These are phyloP conservation scores for Coniferiporia sulphurascens DNA, from an alignment of 1,284 basidiomycete genomes.

Conservation along the genomic window DNA sequence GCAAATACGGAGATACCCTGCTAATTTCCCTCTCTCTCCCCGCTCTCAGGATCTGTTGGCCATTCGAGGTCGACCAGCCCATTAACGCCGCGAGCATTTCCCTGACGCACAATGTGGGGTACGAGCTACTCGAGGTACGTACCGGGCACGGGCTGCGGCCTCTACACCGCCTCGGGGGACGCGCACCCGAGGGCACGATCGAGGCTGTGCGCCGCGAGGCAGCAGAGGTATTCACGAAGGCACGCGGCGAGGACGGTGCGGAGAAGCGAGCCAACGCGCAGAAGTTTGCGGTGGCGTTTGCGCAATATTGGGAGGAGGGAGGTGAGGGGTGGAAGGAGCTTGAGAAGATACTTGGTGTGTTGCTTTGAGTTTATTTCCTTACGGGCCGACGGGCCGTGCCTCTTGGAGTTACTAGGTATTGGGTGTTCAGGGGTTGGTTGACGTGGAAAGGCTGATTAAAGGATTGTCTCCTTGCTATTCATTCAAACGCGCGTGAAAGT, in stretches of 20 bases:
- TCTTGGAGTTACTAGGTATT: too few relatives aligned
- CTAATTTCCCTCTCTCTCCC: not conserved
- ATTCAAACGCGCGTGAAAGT: too few relatives aligned
- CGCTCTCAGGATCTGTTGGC: slow-evolving; percentile 26
- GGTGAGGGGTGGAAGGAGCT: slow-evolving; percentile 6
- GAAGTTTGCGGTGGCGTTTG: not conserved
- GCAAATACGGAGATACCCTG: too few relatives aligned
- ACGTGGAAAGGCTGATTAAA: too few relatives aligned
- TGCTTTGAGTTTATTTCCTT: too few relatives aligned
- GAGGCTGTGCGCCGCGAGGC: slow-evolving; percentile 8
- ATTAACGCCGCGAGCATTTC: slow-evolving; percentile 23
- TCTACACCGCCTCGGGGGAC: slow-evolving; percentile 13
- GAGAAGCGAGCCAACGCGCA: slow-evolving; percentile 10
- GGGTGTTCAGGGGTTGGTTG: too few relatives aligned
- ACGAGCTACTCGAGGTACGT: slow-evolving; percentile 28
- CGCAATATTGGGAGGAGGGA: slow-evolving; percentile 2
- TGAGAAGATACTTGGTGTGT: not conserved
- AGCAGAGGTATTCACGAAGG: slow-evolving; percentile 6
- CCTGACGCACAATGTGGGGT: slow-evolving; percentile 23
- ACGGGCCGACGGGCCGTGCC: too few relatives aligned
- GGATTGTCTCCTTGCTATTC: too few relatives aligned
- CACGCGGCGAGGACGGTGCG: slow-evolving; percentile 7
- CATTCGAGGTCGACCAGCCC: slow-evolving; percentile 25
- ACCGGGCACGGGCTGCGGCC: slow-evolving; percentile 24
- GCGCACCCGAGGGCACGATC: slow-evolving; percentile 8